These are phyloP conservation scores for Potentilla sterilis DNA, from an alignment of 306 rosid species.

Conservation along the genomic window DNA sequence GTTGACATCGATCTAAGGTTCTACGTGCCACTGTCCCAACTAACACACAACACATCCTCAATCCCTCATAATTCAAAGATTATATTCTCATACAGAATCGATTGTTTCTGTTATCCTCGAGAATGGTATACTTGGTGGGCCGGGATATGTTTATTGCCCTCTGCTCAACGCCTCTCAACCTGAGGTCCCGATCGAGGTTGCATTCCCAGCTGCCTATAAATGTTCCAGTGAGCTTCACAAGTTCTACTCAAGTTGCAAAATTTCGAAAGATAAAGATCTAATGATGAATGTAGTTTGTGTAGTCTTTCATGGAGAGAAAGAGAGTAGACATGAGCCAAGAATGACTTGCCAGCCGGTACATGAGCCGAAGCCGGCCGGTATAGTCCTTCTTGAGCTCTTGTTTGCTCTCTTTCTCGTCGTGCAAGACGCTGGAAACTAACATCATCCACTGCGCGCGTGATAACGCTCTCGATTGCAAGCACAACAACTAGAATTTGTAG, in stretches of 20 bases:
- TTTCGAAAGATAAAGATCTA: not conserved
- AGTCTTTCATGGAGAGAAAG: conserved; percentile 4
- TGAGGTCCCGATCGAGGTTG: not conserved
- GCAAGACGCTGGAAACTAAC: conserved; percentile 1
- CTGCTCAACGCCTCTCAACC: not conserved
- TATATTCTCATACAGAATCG: not conserved
- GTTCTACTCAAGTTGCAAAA: not conserved
- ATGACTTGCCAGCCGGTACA: not conserved
- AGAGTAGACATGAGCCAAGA: conserved; percentile 5
- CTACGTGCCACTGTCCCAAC: not conserved
- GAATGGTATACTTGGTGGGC: not conserved
- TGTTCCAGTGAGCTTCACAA: not conserved
- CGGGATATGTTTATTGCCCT: not conserved
- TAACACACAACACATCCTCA: not conserved
- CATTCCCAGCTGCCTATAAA: not conserved
- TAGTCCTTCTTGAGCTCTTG: not conserved
- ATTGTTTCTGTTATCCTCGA: not conserved
- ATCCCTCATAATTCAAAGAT: not conserved
- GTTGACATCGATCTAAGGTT: not conserved
- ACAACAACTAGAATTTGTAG: not conserved
- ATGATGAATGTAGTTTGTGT: not conserved
- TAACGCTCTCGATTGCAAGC: not conserved
- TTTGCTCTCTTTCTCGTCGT: conserved; percentile 3
- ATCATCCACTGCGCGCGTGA: not conserved
- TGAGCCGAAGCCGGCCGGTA: not conserved